These are phyloP conservation scores for Castanea sativa DNA, from an alignment of 306 rosid genomes.

Conservation along the genomic window DNA sequence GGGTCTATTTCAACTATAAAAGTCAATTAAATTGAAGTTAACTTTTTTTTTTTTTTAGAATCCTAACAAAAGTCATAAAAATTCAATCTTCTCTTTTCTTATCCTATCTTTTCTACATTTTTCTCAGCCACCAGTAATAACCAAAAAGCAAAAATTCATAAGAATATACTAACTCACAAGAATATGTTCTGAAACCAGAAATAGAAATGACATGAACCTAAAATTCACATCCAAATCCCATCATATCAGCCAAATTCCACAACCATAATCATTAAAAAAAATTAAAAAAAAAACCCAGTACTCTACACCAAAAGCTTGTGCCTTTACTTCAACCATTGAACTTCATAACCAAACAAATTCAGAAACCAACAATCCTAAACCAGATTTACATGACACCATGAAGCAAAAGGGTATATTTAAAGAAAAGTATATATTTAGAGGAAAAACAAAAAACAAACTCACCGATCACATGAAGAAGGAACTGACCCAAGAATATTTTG, in stretches of 20 bases:
- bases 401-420: conserved; percentile 1
- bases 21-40: not conserved
- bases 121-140: conserved; percentile 10
- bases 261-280: conserved; percentile 2
- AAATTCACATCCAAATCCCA: conserved; percentile 21
- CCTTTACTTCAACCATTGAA: not conserved
- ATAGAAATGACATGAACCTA: conserved; percentile 21
- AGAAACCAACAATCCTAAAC: not conserved
- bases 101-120: not conserved
- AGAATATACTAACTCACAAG: conserved; percentile 12
- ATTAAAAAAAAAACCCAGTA: conserved; percentile 5
- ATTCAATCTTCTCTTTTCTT: not conserved
- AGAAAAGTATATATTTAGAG: not conserved
- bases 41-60: not conserved
- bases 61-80: not conserved
- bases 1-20: too few relatives aligned
- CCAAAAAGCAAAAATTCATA: conserved; percentile 12
- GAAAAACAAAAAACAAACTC: conserved; percentile 26
- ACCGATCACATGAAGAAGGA: conserved; percentile 40
- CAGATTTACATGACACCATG: conserved; percentile 21
- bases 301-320: conserved; percentile 5
- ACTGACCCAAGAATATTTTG: conserved; percentile 12
- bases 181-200: conserved; percentile 12
- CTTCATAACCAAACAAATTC: not conserved
- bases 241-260: conserved; percentile 37